phyloP scores from a whole-genome alignment of 495 filamentous ascomycete species.

The Trichoderma reesei region DNA sequence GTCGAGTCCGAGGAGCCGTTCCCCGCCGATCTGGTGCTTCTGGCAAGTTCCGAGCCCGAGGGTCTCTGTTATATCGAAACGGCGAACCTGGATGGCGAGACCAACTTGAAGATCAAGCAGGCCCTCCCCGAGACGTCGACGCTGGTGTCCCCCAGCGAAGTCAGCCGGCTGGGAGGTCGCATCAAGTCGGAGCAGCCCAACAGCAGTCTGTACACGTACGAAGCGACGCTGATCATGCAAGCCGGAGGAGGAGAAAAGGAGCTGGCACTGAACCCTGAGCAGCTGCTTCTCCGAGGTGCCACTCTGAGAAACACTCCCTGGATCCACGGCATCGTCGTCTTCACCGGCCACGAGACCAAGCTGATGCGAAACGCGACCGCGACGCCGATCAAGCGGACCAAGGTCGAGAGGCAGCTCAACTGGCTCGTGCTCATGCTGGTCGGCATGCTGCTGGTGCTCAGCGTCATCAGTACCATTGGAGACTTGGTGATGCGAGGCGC shows the following conservation, averaged over 20 bases:
- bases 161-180: conserved; percentile 78
- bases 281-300: conserved; percentile 78
- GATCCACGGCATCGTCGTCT: conserved; percentile 94
- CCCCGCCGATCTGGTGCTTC: conserved; percentile 83
- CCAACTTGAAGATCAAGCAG: conserved; percentile 98
- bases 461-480: conserved; percentile 81
- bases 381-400: conserved; percentile 93
- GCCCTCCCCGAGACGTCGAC: conserved; percentile 87
- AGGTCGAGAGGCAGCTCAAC: conserved; percentile 89
- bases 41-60: conserved; percentile 94
- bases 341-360: conserved; percentile 98
- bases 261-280: conserved; percentile 58
- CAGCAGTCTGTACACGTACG: conserved; percentile 96
- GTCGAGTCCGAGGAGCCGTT: conserved; percentile 96
- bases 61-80: conserved; percentile 99
- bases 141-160: conserved; percentile 75
- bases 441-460: conserved; percentile 70
- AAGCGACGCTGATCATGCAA: conserved; percentile 89
- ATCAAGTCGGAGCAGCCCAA: conserved; percentile 95
- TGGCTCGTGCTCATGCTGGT: conserved; percentile 85
- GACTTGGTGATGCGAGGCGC: conserved; percentile 71
- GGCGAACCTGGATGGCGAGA: conserved; percentile 95
- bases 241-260: conserved; percentile 95
- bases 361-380: conserved; percentile 98
- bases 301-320: conserved; percentile 95